These are phyloP conservation scores for Haplosporangium sp. DNA, from an alignment of 371 early-diverging fungal species.

Conservation along the genomic window DNA sequence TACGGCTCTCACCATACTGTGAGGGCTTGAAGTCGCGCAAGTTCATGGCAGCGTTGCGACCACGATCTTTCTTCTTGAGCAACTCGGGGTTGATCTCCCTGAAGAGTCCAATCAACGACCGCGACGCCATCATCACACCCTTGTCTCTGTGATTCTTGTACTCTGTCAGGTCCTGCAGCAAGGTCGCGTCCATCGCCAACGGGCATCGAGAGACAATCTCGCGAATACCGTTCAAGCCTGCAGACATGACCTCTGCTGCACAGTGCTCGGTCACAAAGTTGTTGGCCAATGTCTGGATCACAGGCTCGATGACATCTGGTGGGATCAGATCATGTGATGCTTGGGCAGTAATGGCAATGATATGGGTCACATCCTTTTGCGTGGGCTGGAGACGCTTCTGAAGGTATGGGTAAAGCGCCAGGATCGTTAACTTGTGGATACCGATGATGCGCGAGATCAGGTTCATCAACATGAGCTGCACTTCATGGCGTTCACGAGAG, in stretches of 20 bases:
- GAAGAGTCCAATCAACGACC: conserved; percentile 89
- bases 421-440: conserved; percentile 90
- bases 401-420: conserved; percentile 89
- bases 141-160: conserved; percentile 94
- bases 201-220: conserved; percentile 93
- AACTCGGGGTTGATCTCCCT: conserved; percentile 95
- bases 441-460: conserved; percentile 94
- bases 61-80: conserved; percentile 91
- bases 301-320: conserved; percentile 88
- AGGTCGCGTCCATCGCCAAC: conserved; percentile 86
- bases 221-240: conserved; percentile 93
- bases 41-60: conserved; percentile 81
- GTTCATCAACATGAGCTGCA: conserved; percentile 91
- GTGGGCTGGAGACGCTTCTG: conserved; percentile 93
- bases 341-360: conserved; percentile 93
- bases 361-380: conserved; percentile 91
- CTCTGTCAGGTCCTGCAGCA: conserved; percentile 89
- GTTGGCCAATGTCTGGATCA: conserved; percentile 91
- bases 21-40: conserved; percentile 74
- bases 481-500: conserved; percentile 85
- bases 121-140: conserved; percentile 90
- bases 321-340: conserved; percentile 92
- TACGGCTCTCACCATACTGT: conserved; percentile 78
- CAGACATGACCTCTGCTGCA: conserved; percentile 93
- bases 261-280: conserved; percentile 94